These are phyloP conservation scores for Dactylellina parvicollis DNA, from an alignment of 2,329 filamentous ascomycete species.

Conservation along the genomic window DNA sequence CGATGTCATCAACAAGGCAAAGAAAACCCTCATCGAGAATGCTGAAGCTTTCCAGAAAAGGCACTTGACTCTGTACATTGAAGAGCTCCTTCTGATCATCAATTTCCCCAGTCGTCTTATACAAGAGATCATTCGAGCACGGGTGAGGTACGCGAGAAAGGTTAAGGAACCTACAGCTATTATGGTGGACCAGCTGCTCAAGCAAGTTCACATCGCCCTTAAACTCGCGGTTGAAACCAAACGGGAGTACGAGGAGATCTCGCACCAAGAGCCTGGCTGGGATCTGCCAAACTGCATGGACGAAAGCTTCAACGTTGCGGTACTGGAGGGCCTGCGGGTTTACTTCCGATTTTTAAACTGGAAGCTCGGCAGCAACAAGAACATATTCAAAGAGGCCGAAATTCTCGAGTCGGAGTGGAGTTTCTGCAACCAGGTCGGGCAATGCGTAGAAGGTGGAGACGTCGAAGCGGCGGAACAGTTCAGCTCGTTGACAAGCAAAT, in stretches of 20 bases:
- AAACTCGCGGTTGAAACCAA: constrained; percentile 94
- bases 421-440: constrained; percentile 92
- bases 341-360: constrained; percentile 99
- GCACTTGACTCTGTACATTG: constrained; percentile 93
- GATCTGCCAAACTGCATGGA: constrained; percentile 95
- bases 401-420: constrained; percentile 98
- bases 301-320: constrained; percentile 91
- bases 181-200: constrained; percentile 97
- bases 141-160: constrained; percentile 88
- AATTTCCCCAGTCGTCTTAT: constrained; percentile 96
- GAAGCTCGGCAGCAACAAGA: constrained; percentile 97
- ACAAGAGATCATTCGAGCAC: constrained; percentile 93
- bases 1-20: constrained; percentile 89
- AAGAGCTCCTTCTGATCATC: constrained; percentile 93
- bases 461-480: constrained; percentile 98
- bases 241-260: constrained; percentile 82
- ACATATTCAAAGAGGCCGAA: constrained; percentile 98
- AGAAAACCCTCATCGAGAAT: constrained; percentile 87
- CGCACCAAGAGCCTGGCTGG: constrained; percentile 89
- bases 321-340: constrained; percentile 91
- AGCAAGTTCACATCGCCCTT: constrained; percentile 92
- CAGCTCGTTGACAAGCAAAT: constrained; percentile 90
- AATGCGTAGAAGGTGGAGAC: constrained; percentile 89
- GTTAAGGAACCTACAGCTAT: constrained; percentile 93
- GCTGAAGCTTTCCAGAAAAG: constrained; percentile 84